A percentile compares a stretch with the other conserved stretches of the same genome.
Evolutionary conservation across 176 grass and related monocot genomes (phyloP).

Genomic region (Lolium multiflorum): DNA sequence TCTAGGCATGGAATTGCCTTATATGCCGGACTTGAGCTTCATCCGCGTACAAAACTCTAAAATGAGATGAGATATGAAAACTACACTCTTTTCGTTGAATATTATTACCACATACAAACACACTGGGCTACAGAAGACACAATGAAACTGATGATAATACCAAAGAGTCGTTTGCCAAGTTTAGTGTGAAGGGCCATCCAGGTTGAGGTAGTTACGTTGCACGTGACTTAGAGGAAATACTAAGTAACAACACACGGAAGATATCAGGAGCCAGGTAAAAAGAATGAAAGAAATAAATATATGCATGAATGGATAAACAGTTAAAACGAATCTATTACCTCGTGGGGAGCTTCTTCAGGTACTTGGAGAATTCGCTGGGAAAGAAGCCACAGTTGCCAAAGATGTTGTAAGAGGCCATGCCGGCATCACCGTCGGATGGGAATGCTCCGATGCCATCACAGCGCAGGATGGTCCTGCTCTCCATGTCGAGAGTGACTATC

Average conservation of each 20-base stretch:
- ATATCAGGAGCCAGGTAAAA: not conserved
- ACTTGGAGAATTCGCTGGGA: not conserved
- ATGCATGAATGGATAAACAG: not conserved
- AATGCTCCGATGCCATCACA: not conserved
- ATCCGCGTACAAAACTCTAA: too few species aligned
- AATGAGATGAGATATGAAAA: too few species aligned
- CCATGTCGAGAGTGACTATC: not conserved
- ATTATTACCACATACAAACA: too few species aligned
- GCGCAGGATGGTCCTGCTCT: not conserved
- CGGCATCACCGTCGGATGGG: not conserved
- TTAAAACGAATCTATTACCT: not conserved
- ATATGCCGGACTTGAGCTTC: too few species aligned
- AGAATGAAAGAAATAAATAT: not conserved
- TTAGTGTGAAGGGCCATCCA: not conserved
- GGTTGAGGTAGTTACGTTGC: not conserved
- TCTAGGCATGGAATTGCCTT: too few species aligned
- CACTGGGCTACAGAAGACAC: too few species aligned
- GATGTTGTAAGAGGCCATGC: not conserved
- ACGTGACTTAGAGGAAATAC: not conserved
- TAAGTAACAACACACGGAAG: not conserved
- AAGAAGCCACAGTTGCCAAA: not conserved
- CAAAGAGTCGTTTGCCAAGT: not conserved
- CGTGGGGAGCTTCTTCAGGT: not conserved
- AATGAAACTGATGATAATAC: not conserved
- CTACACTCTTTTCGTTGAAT: too few species aligned